Percentiles rank a stretch among this genome's conserved stretches.
These are phyloP conservation scores for Teratosphaeria nubilosa DNA, from an alignment of 2,329 filamentous ascomycete genomes.

Conservation along the genomic window DNA sequence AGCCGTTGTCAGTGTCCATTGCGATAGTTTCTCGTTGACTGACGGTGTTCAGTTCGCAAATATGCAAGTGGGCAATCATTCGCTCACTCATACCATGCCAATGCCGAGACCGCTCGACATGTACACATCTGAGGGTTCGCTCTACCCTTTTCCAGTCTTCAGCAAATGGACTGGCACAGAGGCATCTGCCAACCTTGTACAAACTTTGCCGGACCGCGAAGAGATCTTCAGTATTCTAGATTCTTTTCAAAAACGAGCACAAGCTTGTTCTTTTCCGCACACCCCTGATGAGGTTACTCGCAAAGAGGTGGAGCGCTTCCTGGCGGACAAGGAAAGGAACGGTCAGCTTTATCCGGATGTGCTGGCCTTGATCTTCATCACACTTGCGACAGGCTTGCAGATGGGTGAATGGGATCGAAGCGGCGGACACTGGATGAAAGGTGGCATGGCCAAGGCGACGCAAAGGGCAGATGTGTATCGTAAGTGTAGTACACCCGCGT, in stretches of 20 bases:
- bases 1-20: conserved; percentile 2
- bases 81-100: conserved; percentile 35
- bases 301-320: conserved; percentile 36
- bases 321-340: conserved; percentile 32
- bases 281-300: conserved; percentile 34
- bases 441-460: conserved; percentile 27
- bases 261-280: conserved; percentile 37
- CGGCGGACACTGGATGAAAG: conserved; percentile 30
- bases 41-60: conserved; percentile 29
- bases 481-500: conserved; percentile 19
- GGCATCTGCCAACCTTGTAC: conserved; percentile 16
- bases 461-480: conserved; percentile 35
- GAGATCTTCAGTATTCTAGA: conserved; percentile 32
- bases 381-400: conserved; percentile 38
- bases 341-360: conserved; percentile 36
- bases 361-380: conserved; percentile 39
- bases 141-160: conserved; percentile 38
- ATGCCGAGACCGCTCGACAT: conserved; percentile 28
- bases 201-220: conserved; percentile 29
- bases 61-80: conserved; percentile 30
- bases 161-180: conserved; percentile 17
- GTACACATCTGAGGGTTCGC: conserved; percentile 27
- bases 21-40: neutral
- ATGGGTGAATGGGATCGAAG: conserved; percentile 35
- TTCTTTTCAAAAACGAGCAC: conserved; percentile 33